phyloP scores from a whole-genome alignment of 139 green algal genomes.

The Volvox reticuliferus region DNA sequence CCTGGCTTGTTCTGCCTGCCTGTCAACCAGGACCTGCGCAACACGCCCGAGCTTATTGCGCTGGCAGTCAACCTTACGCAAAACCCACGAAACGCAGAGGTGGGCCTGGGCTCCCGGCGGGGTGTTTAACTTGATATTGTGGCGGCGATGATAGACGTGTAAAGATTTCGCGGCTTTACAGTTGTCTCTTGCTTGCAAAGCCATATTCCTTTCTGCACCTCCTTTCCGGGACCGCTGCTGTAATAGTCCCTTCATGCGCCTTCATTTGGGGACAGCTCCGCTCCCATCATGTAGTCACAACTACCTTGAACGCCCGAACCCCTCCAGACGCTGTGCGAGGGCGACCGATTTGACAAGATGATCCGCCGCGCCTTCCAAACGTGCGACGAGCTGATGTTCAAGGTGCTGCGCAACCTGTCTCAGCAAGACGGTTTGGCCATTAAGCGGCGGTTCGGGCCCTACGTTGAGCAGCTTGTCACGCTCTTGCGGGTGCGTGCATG shows the following conservation, averaged over 20 bases:
- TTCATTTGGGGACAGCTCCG: too few species aligned
- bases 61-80: conserved; percentile 88
- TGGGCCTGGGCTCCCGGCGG: conserved; percentile 12
- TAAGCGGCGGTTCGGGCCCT: conserved; percentile 71
- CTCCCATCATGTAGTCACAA: too few species aligned
- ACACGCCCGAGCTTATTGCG: conserved; percentile 85
- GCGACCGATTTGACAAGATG: conserved; percentile 76
- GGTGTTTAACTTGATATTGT: neutral
- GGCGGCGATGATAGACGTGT: neutral
- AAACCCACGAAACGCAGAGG: conserved; percentile 82
- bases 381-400: conserved; percentile 86
- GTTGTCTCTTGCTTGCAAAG: too few species aligned
- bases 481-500: conserved; percentile 71
- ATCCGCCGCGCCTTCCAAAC: conserved; percentile 68
- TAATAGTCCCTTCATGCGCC: too few species aligned
- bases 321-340: conserved; percentile 72
- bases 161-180: too few species aligned
- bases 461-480: conserved; percentile 74
- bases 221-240: too few species aligned
- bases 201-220: too few species aligned
- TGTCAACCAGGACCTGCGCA: conserved; percentile 64
- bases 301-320: too few species aligned
- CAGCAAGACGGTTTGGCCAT: conserved; percentile 68
- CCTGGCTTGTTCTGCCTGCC: too few species aligned
- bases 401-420: conserved; percentile 76